Base-by-base conservation (phyloP, 768 basidiomycete genomes). In the Candolleomyces efflorescens region DNA sequence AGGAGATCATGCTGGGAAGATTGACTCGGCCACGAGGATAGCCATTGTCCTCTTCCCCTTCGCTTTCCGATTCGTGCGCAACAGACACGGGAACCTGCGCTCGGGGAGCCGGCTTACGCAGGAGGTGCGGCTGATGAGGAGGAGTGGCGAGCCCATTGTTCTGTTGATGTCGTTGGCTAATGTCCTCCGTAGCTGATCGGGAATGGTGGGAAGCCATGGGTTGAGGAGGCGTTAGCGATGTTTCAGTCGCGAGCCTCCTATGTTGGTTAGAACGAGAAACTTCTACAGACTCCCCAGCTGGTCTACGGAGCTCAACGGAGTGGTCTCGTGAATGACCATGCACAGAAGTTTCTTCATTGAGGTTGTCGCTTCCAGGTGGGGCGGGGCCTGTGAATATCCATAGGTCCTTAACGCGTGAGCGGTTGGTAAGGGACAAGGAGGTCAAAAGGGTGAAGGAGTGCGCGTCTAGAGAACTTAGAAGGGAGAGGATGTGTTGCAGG, bases 331-430 rank as follows among this genome's bases (percentile, higher is more conserved):
- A 32, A 32, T 32, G 32, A 32, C 38, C 27, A 38, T 2, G 36
- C 23, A 23, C 22, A 13, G 39, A 41, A n/a, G 49, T 6, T 17
- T 51, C 49, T 5, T 26, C 20, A 22, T 12, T 7, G 3, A 17
- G 24, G 3, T 6, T 17, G 23, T 52, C 50, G 26, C 32, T 18
- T 44, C 27, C 41, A 13, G 38, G 37, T 10, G 69, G 58, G 12
- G 75, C 71, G 39, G 83, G 80, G 20, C 86, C 86, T 0, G 82
- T 82, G 67, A 91, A 91, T 44, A 91, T 74, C 89, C 89, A 91
- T 2, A 91, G 67, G 67, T 91, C 89, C 67, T 89, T 90, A 48
- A 84, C 80, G 60, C 87, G 77, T 20, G 90, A 89, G 37, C 82
- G 87, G 62, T 75, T 80, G n/a, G 82, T 82, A 55, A 91, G 74